These are phyloP conservation scores for Nigrograna mackinnonii DNA, from an alignment of 2,329 filamentous ascomycete genomes.

Conservation along the genomic window DNA sequence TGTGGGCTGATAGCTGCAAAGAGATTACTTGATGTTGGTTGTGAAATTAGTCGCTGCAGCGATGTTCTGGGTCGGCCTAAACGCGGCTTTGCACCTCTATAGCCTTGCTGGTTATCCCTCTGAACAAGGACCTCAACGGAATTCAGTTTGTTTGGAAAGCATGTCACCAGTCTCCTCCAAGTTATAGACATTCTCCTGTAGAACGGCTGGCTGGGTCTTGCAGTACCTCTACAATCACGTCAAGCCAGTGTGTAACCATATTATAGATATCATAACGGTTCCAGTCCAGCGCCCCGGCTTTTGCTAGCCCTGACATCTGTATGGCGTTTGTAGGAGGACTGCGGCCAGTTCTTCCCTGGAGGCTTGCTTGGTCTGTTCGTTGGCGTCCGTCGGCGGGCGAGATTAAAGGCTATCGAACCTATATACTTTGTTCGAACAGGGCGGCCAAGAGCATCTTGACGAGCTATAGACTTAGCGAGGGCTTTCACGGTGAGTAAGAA, in stretches of 20 bases:
- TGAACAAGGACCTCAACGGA: slow-evolving; percentile 9
- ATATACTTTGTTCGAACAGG: slow-evolving; percentile 5
- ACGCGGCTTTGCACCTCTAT: slow-evolving; percentile 17
- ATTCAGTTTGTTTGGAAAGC: slow-evolving; percentile 11
- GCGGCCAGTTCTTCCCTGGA: slow-evolving; percentile 17
- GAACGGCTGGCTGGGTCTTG: slow-evolving; percentile 1
- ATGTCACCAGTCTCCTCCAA: slow-evolving; percentile 19
- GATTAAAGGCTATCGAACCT: slow-evolving; percentile 1
- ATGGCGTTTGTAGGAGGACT: slow-evolving; percentile 16
- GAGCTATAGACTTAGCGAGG: no score
- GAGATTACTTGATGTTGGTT: no score
- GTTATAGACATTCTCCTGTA: slow-evolving; percentile 12
- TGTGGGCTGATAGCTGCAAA: no score
- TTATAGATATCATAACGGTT: slow-evolving; percentile 12
- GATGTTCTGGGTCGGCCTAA: no score
- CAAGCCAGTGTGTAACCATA: slow-evolving; percentile 9
- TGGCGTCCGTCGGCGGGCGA: slow-evolving; percentile 57
- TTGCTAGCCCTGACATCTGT: no score
- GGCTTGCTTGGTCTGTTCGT: slow-evolving; percentile 8
- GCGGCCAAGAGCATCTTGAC: no score
- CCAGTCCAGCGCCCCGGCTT: slow-evolving; percentile 37
- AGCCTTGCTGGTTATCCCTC: slow-evolving; percentile 11
- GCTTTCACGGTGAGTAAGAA: no score
- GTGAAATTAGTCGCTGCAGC: no score
- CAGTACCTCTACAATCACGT: slow-evolving; percentile 3